These are phyloP conservation scores for Candida ortonii DNA, from an alignment of 805 yeast species.

Conservation along the genomic window DNA sequence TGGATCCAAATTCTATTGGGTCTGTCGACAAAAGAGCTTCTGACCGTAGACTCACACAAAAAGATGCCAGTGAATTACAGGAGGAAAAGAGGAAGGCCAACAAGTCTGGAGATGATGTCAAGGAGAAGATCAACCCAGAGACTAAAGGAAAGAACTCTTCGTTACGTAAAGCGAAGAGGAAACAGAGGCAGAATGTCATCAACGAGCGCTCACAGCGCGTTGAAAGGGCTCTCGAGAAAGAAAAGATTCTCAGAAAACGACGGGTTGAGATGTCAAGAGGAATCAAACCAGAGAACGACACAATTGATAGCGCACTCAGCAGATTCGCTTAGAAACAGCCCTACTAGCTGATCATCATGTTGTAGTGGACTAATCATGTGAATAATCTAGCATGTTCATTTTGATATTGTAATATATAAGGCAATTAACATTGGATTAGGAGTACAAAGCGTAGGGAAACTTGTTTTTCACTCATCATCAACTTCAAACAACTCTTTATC, in stretches of 20 bases:
- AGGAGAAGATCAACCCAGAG: conserved; percentile 61
- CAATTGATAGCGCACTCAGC: conserved; percentile 46
- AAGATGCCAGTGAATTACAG: conserved; percentile 48
- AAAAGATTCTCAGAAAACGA: conserved; percentile 66
- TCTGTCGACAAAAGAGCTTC: conserved; percentile 71
- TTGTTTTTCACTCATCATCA: conserved; percentile 17
- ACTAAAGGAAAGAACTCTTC: conserved; percentile 81
- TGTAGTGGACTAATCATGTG: too few species aligned
- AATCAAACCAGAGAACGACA: conserved; percentile 50
- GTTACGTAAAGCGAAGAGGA: conserved; percentile 73
- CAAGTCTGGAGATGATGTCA: conserved; percentile 42
- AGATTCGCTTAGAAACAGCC: conserved; percentile 39
- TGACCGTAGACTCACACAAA: conserved; percentile 59
- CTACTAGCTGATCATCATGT: too few species aligned
- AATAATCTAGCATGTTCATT: too few species aligned
- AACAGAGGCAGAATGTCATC: conserved; percentile 78
- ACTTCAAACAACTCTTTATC: conserved; percentile 29
- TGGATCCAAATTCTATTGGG: conserved; percentile 89
- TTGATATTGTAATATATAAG: too few species aligned
- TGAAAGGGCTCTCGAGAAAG: conserved; percentile 69
- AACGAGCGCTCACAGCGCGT: conserved; percentile 80
- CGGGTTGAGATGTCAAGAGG: conserved; percentile 44
- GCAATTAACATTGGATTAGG: neutral
- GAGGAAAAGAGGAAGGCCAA: conserved; percentile 29
- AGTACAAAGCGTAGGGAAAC: too few species aligned